A percentile compares a stretch with the other conserved stretches of the same genome.
phyloP scores from a whole-genome alignment of 2,329 filamentous ascomycete genomes.

The Diplodia seriata region DNA sequence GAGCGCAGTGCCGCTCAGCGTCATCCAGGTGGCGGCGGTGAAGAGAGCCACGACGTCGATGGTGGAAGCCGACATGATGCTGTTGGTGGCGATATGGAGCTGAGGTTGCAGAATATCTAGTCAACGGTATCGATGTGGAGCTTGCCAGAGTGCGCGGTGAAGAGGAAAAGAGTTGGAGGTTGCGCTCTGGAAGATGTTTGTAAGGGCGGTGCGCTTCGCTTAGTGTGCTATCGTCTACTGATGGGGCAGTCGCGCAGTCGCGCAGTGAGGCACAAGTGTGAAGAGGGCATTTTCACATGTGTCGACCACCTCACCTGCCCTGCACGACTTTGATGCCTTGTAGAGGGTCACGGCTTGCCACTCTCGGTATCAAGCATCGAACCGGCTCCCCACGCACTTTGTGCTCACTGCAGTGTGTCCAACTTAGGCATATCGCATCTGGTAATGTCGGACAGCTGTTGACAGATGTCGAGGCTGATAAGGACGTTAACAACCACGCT shows the following conservation, averaged over 20 bases:
- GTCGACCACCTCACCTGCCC: neutral
- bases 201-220: neutral
- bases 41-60: constrained; percentile 12
- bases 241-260: neutral
- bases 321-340: neutral
- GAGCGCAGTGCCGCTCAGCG: constrained; percentile 17
- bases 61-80: neutral
- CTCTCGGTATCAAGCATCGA: neutral
- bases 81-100: constrained; percentile 5
- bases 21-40: constrained; percentile 3
- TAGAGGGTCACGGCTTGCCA: neutral
- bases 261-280: neutral
- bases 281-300: neutral
- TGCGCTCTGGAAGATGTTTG: neutral
- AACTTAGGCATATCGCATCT: neutral
- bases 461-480: neutral
- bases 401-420: neutral
- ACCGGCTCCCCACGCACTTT: neutral
- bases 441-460: neutral
- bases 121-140: neutral
- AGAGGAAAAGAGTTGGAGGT: constrained; percentile 1
- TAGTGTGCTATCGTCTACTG: neutral
- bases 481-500: neutral
- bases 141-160: neutral
- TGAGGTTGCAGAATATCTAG: constrained; percentile 13